Evolutionary conservation across 768 basidiomycete species (phyloP), one percentile per base, ranked within the genome.

Genomic region (Boletus reticulatus): DNA sequence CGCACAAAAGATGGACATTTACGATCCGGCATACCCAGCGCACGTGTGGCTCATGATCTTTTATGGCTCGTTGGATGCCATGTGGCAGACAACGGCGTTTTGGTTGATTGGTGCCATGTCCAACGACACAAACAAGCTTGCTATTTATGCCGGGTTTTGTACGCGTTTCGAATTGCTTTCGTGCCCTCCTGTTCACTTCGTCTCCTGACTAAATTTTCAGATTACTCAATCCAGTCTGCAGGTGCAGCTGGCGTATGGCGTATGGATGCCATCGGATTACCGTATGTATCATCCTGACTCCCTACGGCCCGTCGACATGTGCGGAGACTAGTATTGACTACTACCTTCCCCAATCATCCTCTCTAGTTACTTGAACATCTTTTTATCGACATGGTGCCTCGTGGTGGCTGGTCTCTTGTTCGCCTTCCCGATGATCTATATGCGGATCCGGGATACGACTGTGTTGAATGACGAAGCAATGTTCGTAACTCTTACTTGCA

Each of bases 91-190:
- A 4, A 82, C 80, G 0, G 80, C 81, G 10, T 89, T 89, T 67
- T 89, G 87, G 87, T 75, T 88, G 65, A 87, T 89, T 77, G 89
- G 90, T 41, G 85, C 87, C 10, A 88, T 93, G 84, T 88, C 87
- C 22, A 90, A 92, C 57, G 84, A 91, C 63, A 83, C 87, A 8
- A 81, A 78, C 6, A 89, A 88, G 66, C 79, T 93, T 19, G 89
- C 89, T 0, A 80, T 89, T 66, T 85, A 90, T 63, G 72, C 85
- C 7, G 90, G 91, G 27, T 87, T 92, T 62, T 91, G 88, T 91
- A 66, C 4, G 64, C 89, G 85, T 87, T n/a, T 10, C 19, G 13
- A n/a, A 13, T 7, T 16, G 16, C 38, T 39, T 17, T 17, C 38
- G 27, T 29, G 27, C 14, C 34, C 11, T 14, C 14, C 12, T 34